Conservation (phyloP, 371 early-diverging fungal genomes). For the Actinomortierella wolfii region DNA sequence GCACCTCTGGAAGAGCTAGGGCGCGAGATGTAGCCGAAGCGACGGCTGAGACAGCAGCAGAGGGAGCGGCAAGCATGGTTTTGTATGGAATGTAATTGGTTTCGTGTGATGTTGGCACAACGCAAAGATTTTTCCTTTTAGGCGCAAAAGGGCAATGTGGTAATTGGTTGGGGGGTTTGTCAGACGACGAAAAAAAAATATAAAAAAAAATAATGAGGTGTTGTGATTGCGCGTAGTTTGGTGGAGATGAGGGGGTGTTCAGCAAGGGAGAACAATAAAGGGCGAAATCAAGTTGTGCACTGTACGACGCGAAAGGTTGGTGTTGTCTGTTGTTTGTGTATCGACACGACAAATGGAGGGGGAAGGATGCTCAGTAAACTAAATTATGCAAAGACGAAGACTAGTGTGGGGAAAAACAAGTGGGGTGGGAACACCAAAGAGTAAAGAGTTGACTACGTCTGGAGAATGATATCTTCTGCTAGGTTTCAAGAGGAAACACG, state of each 20-base stretch:
- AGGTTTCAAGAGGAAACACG: too few species aligned
- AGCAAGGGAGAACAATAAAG: conserved; percentile 5
- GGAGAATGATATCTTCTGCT: conserved; percentile 22
- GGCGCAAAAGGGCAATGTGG: too few species aligned
- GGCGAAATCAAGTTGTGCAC: not conserved
- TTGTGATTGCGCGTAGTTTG: not conserved
- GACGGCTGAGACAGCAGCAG: not conserved
- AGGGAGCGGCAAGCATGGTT: not conserved
- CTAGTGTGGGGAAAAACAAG: not conserved
- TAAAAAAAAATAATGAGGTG: conserved; percentile 1
- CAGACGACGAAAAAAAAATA: not conserved
- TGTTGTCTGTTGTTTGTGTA: conserved; percentile 1
- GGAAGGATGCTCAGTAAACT: not conserved
- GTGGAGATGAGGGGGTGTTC: not conserved
- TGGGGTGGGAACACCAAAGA: not conserved
- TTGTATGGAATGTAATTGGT: not conserved
- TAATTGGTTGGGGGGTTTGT: too few species aligned
- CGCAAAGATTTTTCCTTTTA: not conserved
- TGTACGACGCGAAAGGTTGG: not conserved
- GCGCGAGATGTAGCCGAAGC: conserved; percentile 30
- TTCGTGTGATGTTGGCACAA: not conserved
- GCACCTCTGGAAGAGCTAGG: conserved; percentile 41
- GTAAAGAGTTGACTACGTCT: conserved; percentile 42
- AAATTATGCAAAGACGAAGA: not conserved
- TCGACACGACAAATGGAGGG: not conserved